These are phyloP conservation scores for Apiotrichum akiyoshidainum DNA, from an alignment of 1,284 basidiomycete species.

Conservation along the genomic window DNA sequence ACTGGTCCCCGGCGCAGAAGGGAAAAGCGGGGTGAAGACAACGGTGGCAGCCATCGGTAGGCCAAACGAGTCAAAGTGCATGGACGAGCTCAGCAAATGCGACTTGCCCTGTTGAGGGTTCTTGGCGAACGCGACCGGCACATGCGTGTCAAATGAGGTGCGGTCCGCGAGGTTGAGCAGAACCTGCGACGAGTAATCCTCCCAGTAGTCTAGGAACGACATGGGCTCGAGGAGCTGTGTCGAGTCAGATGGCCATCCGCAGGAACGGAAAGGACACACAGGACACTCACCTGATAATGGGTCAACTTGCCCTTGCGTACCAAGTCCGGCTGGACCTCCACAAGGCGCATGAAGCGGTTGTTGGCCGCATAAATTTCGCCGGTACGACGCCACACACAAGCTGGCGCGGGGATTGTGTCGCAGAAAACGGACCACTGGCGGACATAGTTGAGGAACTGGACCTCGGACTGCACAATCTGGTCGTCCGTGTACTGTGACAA, in stretches of 20 bases:
- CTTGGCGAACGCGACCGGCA: slow-evolving; percentile 11
- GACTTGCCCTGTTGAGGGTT: slow-evolving; percentile 2
- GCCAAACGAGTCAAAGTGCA: slow-evolving; percentile 21
- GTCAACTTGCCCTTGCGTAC: slow-evolving; percentile 11
- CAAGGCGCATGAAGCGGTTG: slow-evolving; percentile 14
- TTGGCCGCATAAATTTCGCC: slow-evolving; percentile 19
- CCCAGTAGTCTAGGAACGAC: slow-evolving; percentile 22
- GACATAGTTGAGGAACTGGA: slow-evolving; percentile 20
- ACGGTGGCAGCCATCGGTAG: slow-evolving; percentile 18
- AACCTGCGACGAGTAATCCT: slow-evolving; percentile 18
- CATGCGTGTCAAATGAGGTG: slow-evolving; percentile 13
- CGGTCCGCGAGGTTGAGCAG: slow-evolving; percentile 15
- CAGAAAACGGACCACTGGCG: slow-evolving; percentile 12
- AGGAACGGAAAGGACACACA: background rate
- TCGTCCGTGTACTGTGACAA: slow-evolving; percentile 19
- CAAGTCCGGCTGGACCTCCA: slow-evolving; percentile 10
- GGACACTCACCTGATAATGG: slow-evolving; percentile 18
- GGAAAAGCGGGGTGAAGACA: slow-evolving; percentile 14
- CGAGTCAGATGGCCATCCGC: background rate
- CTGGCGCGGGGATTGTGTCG: slow-evolving; percentile 18
- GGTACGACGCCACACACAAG: slow-evolving; percentile 17
- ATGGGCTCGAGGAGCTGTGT: slow-evolving; percentile 14
- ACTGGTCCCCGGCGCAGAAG: background rate
- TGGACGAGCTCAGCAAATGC: slow-evolving; percentile 13
- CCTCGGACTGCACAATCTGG: slow-evolving; percentile 14